A percentile compares a stretch with the other conserved stretches of the same genome.
phyloP scores from a whole-genome alignment of 2,329 filamentous ascomycete species.

The Phaeosphaeria sp. region DNA sequence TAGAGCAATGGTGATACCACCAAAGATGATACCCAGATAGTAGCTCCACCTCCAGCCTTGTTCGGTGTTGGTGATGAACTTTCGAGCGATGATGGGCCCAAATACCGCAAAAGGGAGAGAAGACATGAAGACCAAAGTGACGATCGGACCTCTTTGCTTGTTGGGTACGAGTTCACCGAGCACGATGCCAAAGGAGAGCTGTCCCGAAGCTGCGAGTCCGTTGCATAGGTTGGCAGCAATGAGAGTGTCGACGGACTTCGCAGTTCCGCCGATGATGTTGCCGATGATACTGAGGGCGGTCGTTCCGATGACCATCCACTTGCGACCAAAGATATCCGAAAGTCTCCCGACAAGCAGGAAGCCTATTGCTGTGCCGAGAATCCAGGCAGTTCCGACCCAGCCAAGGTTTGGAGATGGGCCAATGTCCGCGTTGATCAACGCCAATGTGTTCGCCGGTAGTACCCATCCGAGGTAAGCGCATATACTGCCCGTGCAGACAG shows the following conservation, averaged over 20 bases:
- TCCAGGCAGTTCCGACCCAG: constrained; percentile 40
- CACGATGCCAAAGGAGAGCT: constrained; percentile 36
- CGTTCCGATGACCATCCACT: constrained; percentile 32
- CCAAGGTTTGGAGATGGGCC: constrained; percentile 33
- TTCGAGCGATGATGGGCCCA: constrained; percentile 57
- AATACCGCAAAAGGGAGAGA: constrained; percentile 35
- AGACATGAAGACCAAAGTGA: constrained; percentile 41
- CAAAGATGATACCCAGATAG: constrained; percentile 57
- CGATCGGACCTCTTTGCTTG: constrained; percentile 34
- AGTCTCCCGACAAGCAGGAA: constrained; percentile 34
- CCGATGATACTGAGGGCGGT: constrained; percentile 27
- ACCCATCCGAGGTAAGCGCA: constrained; percentile 41
- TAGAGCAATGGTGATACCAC: constrained; percentile 48
- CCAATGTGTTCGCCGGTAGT: constrained; percentile 37
- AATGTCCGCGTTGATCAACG: constrained; percentile 35
- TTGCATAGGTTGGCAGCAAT: constrained; percentile 38
- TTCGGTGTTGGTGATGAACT: constrained; percentile 47
- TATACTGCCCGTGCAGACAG: constrained; percentile 31
- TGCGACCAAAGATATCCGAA: constrained; percentile 33
- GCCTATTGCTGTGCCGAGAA: constrained; percentile 26
- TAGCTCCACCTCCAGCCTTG: constrained; percentile 54
- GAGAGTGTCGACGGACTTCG: constrained; percentile 38
- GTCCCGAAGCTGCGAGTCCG: constrained; percentile 36
- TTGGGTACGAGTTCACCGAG: constrained; percentile 47
- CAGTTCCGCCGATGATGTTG: constrained; percentile 37